Percentiles rank a stretch among this genome's conserved stretches.
Evolutionary conservation across 1,139 yeast genomes (phyloP).

Genomic region (Candida freyschussii): DNA sequence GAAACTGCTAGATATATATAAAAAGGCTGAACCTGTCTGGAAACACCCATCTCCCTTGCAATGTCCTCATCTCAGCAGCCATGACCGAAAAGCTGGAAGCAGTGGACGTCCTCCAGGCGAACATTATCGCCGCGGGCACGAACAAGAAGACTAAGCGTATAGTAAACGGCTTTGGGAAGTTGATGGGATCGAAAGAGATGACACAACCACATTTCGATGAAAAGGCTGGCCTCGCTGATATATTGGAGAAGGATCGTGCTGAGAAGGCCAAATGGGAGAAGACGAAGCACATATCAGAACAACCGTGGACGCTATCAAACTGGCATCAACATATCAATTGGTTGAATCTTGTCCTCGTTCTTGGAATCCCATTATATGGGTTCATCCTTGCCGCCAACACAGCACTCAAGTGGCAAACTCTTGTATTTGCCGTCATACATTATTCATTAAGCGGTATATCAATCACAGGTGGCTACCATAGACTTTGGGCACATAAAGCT

Average conservation of each 20-base stretch:
- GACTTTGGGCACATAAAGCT: constrained; percentile 85
- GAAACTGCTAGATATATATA: no score
- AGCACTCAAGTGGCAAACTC: constrained; percentile 58
- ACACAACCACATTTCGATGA: constrained; percentile 63
- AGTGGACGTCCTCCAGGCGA: constrained; percentile 70
- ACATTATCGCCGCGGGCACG: constrained; percentile 89
- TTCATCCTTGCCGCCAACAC: constrained; percentile 46
- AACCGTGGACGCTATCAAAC: constrained; percentile 83
- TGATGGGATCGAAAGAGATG: constrained; percentile 77
- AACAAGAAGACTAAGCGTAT: constrained; percentile 63
- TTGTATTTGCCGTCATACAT: constrained; percentile 52
- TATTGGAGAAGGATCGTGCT: constrained; percentile 52
- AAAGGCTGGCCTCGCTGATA: constrained; percentile 43
- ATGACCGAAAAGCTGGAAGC: constrained; percentile 35
- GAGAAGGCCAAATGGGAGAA: constrained; percentile 44
- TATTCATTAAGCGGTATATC: constrained; percentile 78
- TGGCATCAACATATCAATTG: constrained; percentile 90
- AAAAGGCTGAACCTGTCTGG: no score
- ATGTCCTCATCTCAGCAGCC: not conserved
- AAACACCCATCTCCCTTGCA: no score
- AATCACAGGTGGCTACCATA: constrained; percentile 90
- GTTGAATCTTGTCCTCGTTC: constrained; percentile 76
- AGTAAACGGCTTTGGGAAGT: constrained; percentile 70
- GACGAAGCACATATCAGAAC: constrained; percentile 75
- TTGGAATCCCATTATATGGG: constrained; percentile 66